phyloP scores from a whole-genome alignment of 352 stramenopile genomes.

The Phytophthora cajani region DNA sequence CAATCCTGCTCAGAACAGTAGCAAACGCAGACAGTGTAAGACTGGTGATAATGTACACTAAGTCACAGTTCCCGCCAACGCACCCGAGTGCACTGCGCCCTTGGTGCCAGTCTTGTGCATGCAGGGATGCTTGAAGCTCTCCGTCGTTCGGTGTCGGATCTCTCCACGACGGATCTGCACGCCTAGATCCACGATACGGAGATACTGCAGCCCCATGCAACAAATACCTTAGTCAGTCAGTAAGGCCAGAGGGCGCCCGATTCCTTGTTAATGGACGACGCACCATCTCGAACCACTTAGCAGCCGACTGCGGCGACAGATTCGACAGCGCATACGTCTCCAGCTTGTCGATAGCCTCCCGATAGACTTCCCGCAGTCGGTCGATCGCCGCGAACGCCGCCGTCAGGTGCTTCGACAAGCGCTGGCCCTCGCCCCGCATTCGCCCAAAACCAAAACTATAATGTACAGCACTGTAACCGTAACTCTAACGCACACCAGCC shows the following conservation, averaged over 20 bases:
- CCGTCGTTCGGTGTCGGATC: conserved; percentile 57
- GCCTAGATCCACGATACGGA: conserved; percentile 68
- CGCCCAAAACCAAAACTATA: background rate
- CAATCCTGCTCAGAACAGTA: conserved; percentile 40
- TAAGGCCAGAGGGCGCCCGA: too few relatives aligned
- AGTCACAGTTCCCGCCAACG: background rate
- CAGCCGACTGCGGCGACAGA: conserved; percentile 46
- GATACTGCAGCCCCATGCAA: conserved; percentile 42
- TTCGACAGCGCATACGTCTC: conserved; percentile 40
- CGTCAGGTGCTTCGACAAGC: conserved; percentile 53
- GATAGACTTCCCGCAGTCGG: conserved; percentile 41
- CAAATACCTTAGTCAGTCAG: background rate
- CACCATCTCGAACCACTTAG: conserved; percentile 74
- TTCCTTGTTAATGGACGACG: background rate
- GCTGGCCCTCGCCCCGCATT: conserved; percentile 35
- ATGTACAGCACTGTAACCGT: too few relatives aligned
- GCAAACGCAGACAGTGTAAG: background rate
- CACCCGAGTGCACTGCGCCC: conserved; percentile 63
- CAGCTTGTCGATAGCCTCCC: conserved; percentile 52
- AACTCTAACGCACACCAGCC: background rate
- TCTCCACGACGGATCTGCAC: conserved; percentile 81
- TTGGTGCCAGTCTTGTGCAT: conserved; percentile 73
- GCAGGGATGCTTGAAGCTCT: conserved; percentile 46
- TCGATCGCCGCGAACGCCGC: conserved; percentile 62
- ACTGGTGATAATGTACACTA: background rate